Conservation (phyloP, 345 rosid genomes). For the Cardamine chenopodiifolia region DNA sequence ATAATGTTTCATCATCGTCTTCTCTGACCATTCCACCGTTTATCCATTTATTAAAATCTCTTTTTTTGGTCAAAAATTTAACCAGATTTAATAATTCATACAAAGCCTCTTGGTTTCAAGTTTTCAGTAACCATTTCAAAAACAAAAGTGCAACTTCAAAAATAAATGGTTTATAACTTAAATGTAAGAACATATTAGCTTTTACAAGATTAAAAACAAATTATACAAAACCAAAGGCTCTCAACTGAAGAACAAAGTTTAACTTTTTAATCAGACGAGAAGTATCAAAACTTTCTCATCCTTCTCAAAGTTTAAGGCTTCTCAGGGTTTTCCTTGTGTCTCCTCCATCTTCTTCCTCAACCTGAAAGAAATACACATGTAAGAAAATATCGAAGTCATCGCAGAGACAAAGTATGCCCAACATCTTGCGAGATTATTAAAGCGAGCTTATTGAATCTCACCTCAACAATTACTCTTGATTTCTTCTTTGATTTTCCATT, state of each 20-base stretch:
- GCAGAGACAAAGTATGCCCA: conserved; percentile 12
- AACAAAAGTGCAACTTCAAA: neutral
- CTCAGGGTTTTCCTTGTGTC: conserved; percentile 44
- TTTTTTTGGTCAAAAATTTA: no score
- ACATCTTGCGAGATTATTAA: neutral
- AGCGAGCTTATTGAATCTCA: conserved; percentile 39
- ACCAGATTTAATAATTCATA: no score
- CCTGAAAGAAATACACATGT: conserved; percentile 44
- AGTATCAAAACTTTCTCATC: neutral
- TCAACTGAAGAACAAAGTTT: neutral
- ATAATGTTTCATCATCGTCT: no score
- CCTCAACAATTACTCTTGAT: conserved; percentile 80
- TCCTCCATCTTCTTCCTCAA: conserved; percentile 60
- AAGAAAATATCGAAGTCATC: neutral
- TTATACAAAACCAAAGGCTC: conserved; percentile 7
- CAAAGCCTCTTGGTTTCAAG: neutral
- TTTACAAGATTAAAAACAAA: conserved; percentile 9
- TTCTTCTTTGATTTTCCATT: conserved; percentile 64
- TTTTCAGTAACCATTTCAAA: neutral
- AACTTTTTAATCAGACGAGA: neutral
- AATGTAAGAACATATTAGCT: conserved; percentile 10
- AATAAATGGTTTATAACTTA: neutral
- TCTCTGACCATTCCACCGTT: no score
- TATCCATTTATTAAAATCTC: no score
- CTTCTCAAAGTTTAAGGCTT: conserved; percentile 34